Evolutionary conservation across 305 asterid genomes (phyloP).

Genomic region (Coffea humblotiana): DNA sequence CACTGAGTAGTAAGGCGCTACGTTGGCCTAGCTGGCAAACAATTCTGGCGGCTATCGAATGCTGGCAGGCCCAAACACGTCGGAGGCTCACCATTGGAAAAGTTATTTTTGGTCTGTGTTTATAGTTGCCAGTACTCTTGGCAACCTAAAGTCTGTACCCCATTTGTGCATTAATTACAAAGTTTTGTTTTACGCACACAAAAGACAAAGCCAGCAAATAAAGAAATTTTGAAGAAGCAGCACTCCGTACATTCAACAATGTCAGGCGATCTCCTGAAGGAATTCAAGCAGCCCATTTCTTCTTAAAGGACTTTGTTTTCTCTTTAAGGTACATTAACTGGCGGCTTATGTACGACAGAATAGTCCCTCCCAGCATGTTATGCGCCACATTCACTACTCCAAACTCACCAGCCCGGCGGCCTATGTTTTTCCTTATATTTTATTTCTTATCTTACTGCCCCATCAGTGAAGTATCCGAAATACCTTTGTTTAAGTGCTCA

Average conservation of each 20-base stretch:
- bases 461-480: too few species aligned
- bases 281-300: neutral
- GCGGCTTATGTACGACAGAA: too few species aligned
- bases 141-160: neutral
- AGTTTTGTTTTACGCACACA: neutral
- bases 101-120: too few species aligned
- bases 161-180: neutral
- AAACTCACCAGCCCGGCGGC: too few species aligned
- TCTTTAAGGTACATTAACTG: too few species aligned
- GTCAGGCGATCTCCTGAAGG: neutral
- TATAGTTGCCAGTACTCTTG: neutral
- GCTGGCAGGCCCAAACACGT: slow-evolving; percentile 55
- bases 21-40: slow-evolving; percentile 57
- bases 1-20: slow-evolving; percentile 55
- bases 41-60: slow-evolving; percentile 55
- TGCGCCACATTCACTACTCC: too few species aligned
- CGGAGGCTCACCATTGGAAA: slow-evolving; percentile 68
- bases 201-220: neutral
- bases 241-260: neutral
- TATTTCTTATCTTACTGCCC: too few species aligned
- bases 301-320: too few species aligned
- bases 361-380: too few species aligned
- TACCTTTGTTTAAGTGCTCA: too few species aligned
- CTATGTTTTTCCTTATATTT: too few species aligned
- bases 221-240: neutral